Evolutionary conservation across 2,329 filamentous ascomycete species (phyloP), one percentile per base, ranked within the genome.

Genomic region (Penicillium corylophilum): DNA sequence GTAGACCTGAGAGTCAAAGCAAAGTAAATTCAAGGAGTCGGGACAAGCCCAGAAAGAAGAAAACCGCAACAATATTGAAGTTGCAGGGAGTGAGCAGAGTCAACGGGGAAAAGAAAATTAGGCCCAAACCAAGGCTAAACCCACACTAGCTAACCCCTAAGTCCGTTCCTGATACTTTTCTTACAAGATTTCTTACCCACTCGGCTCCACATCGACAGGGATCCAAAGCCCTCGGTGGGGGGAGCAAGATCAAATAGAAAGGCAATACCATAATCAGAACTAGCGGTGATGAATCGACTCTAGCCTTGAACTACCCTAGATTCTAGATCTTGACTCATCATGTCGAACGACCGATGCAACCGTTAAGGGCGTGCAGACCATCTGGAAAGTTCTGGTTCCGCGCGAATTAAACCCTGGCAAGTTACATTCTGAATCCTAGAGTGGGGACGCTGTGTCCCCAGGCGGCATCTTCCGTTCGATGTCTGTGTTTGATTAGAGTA

Each of bases 321-420:
- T 16, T n/a, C 35, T 40, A 29, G 35, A 47, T 29, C 36, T 24
- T 35, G 38, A 33, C 36, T 36, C 41, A 44, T 26, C 28, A 15
- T 18, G 40, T 39, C 23, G 33, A 31, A 31, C 15, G 22, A 23
- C 33, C 5, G 18, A 23, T 33, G 26, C 15, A 24, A n/a, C 41
- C 26, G 24, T 31, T 1, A 12, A 39, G 28, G 45, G 20, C 22
- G 28, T 36, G 43, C 28, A 33, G 38, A 36, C 16, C 36, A 12
- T 13, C 36, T 42, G 43, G n/a, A 42, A 40, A 46, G 8, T 16
- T 15, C 16, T 29, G 20, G 26, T 15, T 20, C 43, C n/a, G 29
- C 36, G 36, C 42, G 48, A 42, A 42, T 18, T 41, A 45, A 50
- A 41, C 42, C 42, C 42, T 42, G 41, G 48, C n/a, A 35, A 35